Evolutionary conservation across 2,329 filamentous ascomycete genomes (phyloP).

Genomic region (Colletotrichum sp.): DNA sequence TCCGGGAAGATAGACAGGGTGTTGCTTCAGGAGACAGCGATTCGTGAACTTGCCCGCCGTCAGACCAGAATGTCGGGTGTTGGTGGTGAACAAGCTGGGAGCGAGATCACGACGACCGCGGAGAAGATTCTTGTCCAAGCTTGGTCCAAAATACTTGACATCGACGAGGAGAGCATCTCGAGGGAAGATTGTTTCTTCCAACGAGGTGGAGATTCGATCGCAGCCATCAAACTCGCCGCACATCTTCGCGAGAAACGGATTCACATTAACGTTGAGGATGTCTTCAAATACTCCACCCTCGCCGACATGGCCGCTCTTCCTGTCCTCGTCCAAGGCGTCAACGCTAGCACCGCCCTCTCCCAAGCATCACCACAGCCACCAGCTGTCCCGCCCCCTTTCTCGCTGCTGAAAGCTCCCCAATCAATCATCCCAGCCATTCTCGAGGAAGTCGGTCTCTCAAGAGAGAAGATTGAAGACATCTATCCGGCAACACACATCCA

Average conservation of each 20-base stretch:
- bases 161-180: no score
- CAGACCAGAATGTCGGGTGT: no score
- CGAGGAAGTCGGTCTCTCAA: neutral
- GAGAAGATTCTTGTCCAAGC: no score
- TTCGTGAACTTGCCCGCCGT: no score
- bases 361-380: no score
- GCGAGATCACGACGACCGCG: no score
- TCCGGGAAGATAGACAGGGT: no score
- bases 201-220: conserved; percentile 44
- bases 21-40: no score
- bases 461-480: conserved; percentile 16
- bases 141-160: no score
- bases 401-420: neutral
- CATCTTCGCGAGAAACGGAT: conserved; percentile 13
- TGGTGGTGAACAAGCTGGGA: no score
- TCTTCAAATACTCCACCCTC: conserved; percentile 26
- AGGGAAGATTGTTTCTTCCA: conserved; percentile 52
- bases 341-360: neutral
- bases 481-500: conserved; percentile 23
- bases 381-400: neutral
- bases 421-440: neutral
- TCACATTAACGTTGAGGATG: conserved; percentile 25
- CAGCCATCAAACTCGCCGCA: conserved; percentile 18
- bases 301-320: conserved; percentile 13
- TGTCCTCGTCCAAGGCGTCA: neutral